Base-by-base conservation (phyloP, 148 eudicot species). In the Dianthus caryophyllus region DNA sequence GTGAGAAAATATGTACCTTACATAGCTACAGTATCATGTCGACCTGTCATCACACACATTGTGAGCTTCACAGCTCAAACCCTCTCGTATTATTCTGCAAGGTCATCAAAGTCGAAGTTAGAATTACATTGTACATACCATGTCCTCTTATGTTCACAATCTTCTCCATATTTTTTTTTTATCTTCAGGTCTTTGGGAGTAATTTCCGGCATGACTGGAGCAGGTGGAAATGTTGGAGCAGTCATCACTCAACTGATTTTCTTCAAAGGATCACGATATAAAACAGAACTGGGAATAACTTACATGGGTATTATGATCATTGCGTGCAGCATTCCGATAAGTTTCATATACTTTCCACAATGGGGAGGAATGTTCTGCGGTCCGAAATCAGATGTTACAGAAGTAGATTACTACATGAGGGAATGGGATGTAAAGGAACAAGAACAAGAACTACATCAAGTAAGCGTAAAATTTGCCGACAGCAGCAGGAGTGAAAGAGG, bases 351-450 rank as follows among this genome's bases (percentile, higher is more conserved):
- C 83, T 93, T 89, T 67, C 86, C 86, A 27, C 94, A 87, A 64
- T 93, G 96, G 98, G 98, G 95, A 0, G 95, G 98, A 6, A 85
- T 89, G 91, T 84, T 92, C 63, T 80, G 74, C 22, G 94, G 94
- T 22, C 89, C 96, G 16, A 72, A 80, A 8, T 20, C 73, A 24
- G 77, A 78, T 26, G 20, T 48, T n/a, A 77, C 93, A 1, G 98
- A 92, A 72, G 88, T 84, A 53, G 89, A 87, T 65, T 92, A 89
- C 71, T 89, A 92, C 74, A 57, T 84, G 67, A 41, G 73, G 0
- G 96, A 92, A 64, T 92, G 90, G 93, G 81, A 67, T 46, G n/a
- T 33, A 2, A 72, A 47, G n/a, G 98, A 92, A 65, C 74, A 80
- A 75, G 73, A 78, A 24, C 46, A 53, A 25, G 86, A 85, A 2